A percentile compares a stretch with the other conserved stretches of the same genome.
Conservation (phyloP, 495 filamentous ascomycete species). For the Daldinia vernicosa region DNA sequence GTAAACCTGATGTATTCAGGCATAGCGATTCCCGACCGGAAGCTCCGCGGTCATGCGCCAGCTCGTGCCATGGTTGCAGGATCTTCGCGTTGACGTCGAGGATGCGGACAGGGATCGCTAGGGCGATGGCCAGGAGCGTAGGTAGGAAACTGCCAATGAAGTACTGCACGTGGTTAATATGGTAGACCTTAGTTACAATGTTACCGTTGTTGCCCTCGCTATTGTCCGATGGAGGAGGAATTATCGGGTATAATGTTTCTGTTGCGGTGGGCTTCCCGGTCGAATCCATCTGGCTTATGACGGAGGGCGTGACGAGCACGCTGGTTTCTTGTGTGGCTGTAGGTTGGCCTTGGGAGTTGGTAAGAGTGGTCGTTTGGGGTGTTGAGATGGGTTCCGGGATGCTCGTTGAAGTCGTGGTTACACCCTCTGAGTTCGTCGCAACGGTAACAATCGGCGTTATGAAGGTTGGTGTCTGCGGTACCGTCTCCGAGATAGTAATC, state of each 20-base stretch:
- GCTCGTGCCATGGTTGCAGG: constrained; percentile 50
- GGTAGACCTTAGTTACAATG: constrained; percentile 31
- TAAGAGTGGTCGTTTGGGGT: constrained; percentile 40
- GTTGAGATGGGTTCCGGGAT: constrained; percentile 41
- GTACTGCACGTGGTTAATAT: constrained; percentile 41
- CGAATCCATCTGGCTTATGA: constrained; percentile 37
- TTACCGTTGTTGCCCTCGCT: background rate
- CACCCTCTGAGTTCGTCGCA: constrained; percentile 37
- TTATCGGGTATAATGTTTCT: constrained; percentile 41
- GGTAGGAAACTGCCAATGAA: constrained; percentile 52
- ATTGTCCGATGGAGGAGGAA: constrained; percentile 10
- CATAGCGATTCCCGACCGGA: constrained; percentile 44
- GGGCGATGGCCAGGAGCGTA: constrained; percentile 43
- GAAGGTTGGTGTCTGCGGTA: constrained; percentile 30
- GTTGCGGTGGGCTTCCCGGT: constrained; percentile 46
- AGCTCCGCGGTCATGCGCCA: constrained; percentile 42
- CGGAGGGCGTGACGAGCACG: constrained; percentile 33
- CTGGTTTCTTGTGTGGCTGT: constrained; percentile 44
- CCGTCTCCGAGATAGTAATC: constrained; percentile 19
- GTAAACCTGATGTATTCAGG: constrained; percentile 41
- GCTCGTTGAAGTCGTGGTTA: constrained; percentile 40
- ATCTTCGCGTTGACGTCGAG: constrained; percentile 49
- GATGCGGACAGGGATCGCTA: constrained; percentile 49
- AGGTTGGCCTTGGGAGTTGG: constrained; percentile 35
- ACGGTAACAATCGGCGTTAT: constrained; percentile 30